Conservation (phyloP, 2,329 filamentous ascomycete genomes). For the Alternaria novae-zelandiae region DNA sequence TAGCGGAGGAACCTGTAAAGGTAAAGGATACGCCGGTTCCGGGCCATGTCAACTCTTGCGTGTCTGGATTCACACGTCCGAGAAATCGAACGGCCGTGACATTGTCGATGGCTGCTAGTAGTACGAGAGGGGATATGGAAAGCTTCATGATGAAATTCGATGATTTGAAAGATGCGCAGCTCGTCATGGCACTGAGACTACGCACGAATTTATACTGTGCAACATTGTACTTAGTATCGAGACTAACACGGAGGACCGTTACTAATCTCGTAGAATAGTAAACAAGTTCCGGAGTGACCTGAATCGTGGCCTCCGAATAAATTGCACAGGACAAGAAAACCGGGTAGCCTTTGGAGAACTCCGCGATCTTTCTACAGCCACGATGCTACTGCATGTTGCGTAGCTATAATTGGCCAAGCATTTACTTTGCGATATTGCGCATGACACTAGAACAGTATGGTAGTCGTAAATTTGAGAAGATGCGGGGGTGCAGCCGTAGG, state of each 20-base stretch:
- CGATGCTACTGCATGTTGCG: neutral
- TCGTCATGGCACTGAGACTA: neutral
- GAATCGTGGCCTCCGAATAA: neutral
- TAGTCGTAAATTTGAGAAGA: neutral
- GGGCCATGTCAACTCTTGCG: constrained; percentile 55
- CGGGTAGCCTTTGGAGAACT: neutral
- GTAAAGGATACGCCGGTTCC: constrained; percentile 52
- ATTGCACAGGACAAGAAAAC: neutral
- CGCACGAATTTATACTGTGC: neutral
- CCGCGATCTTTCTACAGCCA: neutral
- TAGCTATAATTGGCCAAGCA: neutral
- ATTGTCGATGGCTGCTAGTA: constrained; percentile 3
- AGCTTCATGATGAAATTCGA: neutral
- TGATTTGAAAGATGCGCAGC: neutral
- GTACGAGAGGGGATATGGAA: neutral
- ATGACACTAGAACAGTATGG: neutral
- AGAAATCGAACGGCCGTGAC: constrained; percentile 24
- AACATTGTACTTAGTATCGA: neutral
- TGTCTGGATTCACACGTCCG: constrained; percentile 53
- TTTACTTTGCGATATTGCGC: neutral
- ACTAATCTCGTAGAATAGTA: neutral
- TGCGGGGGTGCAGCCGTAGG: neutral
- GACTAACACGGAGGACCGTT: neutral
- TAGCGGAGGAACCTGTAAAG: constrained; percentile 51
- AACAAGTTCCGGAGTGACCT: neutral